Conservation (phyloP, 2,329 filamentous ascomycete species). For the Stromatinia cepivora region DNA sequence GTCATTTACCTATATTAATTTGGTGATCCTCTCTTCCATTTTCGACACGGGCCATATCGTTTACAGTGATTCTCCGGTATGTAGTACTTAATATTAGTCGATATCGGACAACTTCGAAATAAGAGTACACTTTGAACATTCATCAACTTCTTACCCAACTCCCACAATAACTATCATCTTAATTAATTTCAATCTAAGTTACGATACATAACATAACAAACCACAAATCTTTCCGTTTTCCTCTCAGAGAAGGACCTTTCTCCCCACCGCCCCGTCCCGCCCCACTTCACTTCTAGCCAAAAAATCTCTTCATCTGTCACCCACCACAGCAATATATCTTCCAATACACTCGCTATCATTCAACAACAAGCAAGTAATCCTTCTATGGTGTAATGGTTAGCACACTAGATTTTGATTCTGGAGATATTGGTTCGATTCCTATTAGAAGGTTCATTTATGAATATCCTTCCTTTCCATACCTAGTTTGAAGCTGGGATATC, state of each 20-base stretch:
- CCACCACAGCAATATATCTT: neutral
- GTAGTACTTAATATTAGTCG: neutral
- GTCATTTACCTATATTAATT: neutral
- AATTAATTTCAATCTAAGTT: neutral
- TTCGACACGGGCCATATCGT: neutral
- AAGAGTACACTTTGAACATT: neutral
- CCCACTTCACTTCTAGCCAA: neutral
- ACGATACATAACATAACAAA: no score
- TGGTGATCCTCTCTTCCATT: neutral
- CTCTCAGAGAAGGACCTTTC: neutral
- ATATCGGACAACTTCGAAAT: neutral
- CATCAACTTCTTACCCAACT: neutral
- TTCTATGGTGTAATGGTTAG: slow-evolving; percentile 19
- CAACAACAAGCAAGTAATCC: neutral
- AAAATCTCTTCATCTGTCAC: neutral
- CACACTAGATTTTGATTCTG: no score
- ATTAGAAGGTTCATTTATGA: slow-evolving; percentile 2
- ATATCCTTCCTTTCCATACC: slow-evolving; percentile 6
- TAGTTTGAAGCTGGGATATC: neutral
- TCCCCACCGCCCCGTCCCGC: neutral
- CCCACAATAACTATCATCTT: neutral
- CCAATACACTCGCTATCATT: rapidly evolving
- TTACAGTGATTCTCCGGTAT: neutral
- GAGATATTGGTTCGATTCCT: slow-evolving; percentile 20
- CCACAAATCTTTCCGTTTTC: neutral